These are phyloP conservation scores for Lippia alba DNA, from an alignment of 305 asterid species.

Conservation along the genomic window DNA sequence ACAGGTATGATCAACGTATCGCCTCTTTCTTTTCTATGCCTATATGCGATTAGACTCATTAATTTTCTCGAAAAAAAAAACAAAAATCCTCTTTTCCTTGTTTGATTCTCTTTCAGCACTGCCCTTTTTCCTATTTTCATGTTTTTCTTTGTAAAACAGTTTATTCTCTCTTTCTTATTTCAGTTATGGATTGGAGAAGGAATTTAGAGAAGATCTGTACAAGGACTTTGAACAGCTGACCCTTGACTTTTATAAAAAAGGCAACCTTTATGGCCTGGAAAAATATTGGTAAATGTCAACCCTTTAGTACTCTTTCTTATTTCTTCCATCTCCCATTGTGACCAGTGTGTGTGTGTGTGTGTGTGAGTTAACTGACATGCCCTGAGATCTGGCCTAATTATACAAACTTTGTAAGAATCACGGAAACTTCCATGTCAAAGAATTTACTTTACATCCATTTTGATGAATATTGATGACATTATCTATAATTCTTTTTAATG, in stretches of 20 bases:
- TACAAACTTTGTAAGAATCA: no score
- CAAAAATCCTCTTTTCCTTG: background rate
- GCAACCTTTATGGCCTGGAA: constrained; percentile 92
- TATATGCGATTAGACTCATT: background rate
- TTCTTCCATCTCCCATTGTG: background rate
- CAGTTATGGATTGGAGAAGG: constrained; percentile 94
- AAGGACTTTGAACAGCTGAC: constrained; percentile 79
- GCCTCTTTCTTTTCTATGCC: background rate
- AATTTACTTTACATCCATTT: no score
- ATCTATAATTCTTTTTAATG: no score
- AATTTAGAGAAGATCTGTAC: constrained; percentile 71
- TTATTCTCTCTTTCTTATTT: constrained; percentile 25
- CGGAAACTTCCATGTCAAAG: no score
- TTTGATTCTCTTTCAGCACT: constrained; percentile 9
- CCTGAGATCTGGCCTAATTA: no score
- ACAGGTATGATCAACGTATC: constrained; percentile 53
- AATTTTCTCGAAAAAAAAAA: background rate
- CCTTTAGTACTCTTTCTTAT: background rate
- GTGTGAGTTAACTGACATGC: no score
- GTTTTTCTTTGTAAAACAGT: constrained; percentile 18
- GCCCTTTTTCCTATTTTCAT: background rate
- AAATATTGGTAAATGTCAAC: constrained; percentile 73
- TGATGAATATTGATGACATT: no score
- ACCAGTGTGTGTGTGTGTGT: background rate
- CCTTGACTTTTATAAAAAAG: constrained; percentile 69